A percentile compares a stretch with the other conserved stretches of the same genome.
Evolutionary conservation across 257 asterid genomes (phyloP).

Genomic region (Eustoma russellianum): DNA sequence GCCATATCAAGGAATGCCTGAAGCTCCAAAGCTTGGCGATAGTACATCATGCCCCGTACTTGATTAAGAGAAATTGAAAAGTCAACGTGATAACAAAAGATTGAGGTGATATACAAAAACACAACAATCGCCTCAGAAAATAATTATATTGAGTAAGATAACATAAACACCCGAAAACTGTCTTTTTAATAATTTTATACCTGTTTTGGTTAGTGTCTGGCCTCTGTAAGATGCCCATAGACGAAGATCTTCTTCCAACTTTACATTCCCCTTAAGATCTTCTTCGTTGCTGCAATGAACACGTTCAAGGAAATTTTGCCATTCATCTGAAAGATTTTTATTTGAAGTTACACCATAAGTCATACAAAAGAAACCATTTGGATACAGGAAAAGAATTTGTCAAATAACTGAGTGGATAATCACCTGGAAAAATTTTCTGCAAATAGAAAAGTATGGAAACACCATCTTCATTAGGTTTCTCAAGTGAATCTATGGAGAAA

Average conservation of each 20-base stretch:
- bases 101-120: slow-evolving; percentile 5
- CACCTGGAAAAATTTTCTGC: slow-evolving; percentile 93
- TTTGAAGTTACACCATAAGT: slow-evolving; percentile 10
- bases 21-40: slow-evolving; percentile 95
- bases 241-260: slow-evolving; percentile 78
- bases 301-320: slow-evolving; percentile 89
- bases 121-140: not conserved
- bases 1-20: slow-evolving; percentile 99
- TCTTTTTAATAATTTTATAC: slow-evolving; percentile 16
- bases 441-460: slow-evolving; percentile 88
- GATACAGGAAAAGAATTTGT: slow-evolving; percentile 7
- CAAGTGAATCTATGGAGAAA: slow-evolving; percentile 62
- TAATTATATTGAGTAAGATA: slow-evolving; percentile 5
- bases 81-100: slow-evolving; percentile 1
- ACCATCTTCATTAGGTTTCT: slow-evolving; percentile 86
- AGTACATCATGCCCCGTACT: slow-evolving; percentile 99
- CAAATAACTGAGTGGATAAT: slow-evolving; percentile 8
- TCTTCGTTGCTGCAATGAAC: slow-evolving; percentile 64
- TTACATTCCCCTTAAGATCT: slow-evolving; percentile 47
- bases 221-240: slow-evolving; percentile 98
- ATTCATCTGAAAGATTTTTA: slow-evolving; percentile 52
- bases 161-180: not conserved
- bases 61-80: slow-evolving; percentile 6
- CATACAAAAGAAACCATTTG: slow-evolving; percentile 5
- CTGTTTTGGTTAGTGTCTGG: slow-evolving; percentile 94